Percentiles rank a stretch among this genome's conserved stretches.
Conservation (phyloP, 2,329 filamentous ascomycete genomes). For the Fusarium domesticum region DNA sequence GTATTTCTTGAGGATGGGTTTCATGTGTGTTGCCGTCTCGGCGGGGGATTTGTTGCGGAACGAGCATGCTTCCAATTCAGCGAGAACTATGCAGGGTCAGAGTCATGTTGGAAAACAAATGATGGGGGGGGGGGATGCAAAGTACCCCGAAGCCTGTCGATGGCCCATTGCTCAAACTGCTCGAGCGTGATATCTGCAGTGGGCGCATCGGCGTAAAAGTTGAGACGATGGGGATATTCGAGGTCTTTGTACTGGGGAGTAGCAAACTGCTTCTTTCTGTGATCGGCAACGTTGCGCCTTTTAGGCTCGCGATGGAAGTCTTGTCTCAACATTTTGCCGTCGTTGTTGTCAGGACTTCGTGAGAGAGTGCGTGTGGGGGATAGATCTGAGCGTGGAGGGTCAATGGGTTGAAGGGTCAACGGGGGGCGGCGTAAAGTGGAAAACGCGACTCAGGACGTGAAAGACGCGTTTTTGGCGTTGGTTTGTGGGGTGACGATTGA, state of each 20-base stretch:
- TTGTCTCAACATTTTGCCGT: slow-evolving; percentile 46
- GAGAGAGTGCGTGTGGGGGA: slow-evolving; percentile 3
- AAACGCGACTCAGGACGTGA: slow-evolving; percentile 31
- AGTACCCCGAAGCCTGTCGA: slow-evolving; percentile 82
- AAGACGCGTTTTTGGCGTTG: slow-evolving; percentile 29
- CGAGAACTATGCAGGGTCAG: slow-evolving; percentile 58
- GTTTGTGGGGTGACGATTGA: slow-evolving; percentile 27
- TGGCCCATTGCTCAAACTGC: slow-evolving; percentile 98
- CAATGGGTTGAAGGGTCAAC: slow-evolving; percentile 10
- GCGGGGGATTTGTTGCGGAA: slow-evolving; percentile 85
- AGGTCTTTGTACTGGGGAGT: slow-evolving; percentile 71
- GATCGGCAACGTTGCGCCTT: slow-evolving; percentile 70
- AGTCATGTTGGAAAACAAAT: too few species aligned
- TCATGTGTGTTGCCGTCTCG: slow-evolving; percentile 82
- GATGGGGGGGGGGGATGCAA: too few species aligned
- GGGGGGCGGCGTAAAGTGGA: slow-evolving; percentile 15
- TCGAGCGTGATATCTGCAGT: slow-evolving; percentile 94
- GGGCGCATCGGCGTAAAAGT: slow-evolving; percentile 85
- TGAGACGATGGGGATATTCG: slow-evolving; percentile 81
- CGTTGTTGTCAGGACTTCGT: slow-evolving; percentile 7
- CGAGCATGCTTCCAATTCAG: slow-evolving; percentile 88
- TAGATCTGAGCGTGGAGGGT: slow-evolving; percentile 10
- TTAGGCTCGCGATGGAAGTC: slow-evolving; percentile 62
- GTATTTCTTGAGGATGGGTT: slow-evolving; percentile 81
- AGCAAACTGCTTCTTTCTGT: slow-evolving; percentile 85